These are phyloP conservation scores for Kurtzmaniella natalensis DNA, from an alignment of 1,139 yeast species.

Conservation along the genomic window DNA sequence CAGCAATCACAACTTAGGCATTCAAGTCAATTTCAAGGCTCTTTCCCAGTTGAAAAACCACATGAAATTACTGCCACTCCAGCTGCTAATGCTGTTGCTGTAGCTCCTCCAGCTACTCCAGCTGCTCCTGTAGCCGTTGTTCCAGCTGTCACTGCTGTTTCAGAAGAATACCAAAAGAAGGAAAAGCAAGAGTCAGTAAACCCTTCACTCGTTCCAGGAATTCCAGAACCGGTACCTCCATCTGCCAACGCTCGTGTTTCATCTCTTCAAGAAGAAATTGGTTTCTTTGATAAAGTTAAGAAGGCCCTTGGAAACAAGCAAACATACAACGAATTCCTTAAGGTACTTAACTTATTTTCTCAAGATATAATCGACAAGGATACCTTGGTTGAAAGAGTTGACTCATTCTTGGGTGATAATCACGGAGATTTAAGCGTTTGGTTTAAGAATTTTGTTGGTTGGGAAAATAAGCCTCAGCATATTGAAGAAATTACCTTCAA, in stretches of 20 bases:
- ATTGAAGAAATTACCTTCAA: constrained; percentile 87
- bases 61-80: constrained; percentile 10
- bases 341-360: constrained; percentile 78
- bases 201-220: constrained; percentile 78
- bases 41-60: not conserved
- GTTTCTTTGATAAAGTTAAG: constrained; percentile 89
- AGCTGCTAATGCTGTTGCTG: not conserved
- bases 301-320: constrained; percentile 87
- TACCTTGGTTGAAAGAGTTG: constrained; percentile 79
- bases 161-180: constrained; percentile 18
- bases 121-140: too few relatives aligned
- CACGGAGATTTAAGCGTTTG: constrained; percentile 78
- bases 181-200: constrained; percentile 21
- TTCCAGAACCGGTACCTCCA: constrained; percentile 83
- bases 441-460: constrained; percentile 92
- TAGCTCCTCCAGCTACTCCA: constrained; percentile 24
- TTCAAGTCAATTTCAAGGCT: not conserved
- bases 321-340: constrained; percentile 85
- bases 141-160: constrained; percentile 25
- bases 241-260: constrained; percentile 48
- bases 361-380: constrained; percentile 85
- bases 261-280: constrained; percentile 74
- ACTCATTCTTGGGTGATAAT: constrained; percentile 73
- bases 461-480: constrained; percentile 67
- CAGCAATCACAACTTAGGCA: not conserved